Percentiles rank a stretch among this genome's conserved stretches.
Evolutionary conservation across 108 stramenopile genomes (phyloP).

Genomic region (Pelagomonas calceolata): DNA sequence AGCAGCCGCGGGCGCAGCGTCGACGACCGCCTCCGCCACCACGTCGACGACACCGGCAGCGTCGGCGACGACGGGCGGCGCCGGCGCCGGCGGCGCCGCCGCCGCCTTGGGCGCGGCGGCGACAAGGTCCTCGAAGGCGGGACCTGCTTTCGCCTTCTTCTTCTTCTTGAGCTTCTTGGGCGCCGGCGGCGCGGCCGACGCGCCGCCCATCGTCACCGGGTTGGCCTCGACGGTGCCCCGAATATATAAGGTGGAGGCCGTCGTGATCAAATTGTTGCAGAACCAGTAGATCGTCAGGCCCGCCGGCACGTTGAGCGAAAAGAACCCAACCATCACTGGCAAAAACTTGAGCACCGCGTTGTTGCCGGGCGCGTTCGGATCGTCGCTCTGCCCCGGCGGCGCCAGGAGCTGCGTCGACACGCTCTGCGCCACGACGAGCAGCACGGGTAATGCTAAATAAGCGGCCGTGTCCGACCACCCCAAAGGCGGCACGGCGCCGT

Average conservation of each 20-base stretch:
- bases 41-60: background rate
- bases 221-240: slow-evolving; percentile 42
- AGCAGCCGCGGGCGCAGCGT: background rate
- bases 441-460: slow-evolving; percentile 62
- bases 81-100: background rate
- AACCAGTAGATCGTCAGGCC: slow-evolving; percentile 91
- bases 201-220: background rate
- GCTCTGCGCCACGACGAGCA: slow-evolving; percentile 77
- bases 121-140: background rate
- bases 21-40: background rate
- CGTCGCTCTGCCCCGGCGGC: slow-evolving; percentile 53
- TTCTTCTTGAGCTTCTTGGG: background rate
- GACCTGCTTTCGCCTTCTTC: background rate
- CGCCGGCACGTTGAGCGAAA: slow-evolving; percentile 83
- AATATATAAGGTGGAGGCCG: slow-evolving; percentile 60
- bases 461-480: slow-evolving; percentile 84
- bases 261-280: slow-evolving; percentile 84
- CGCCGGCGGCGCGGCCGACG: background rate
- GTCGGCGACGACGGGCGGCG: background rate
- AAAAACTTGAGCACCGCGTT: slow-evolving; percentile 73
- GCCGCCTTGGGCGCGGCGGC: background rate
- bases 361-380: slow-evolving; percentile 43
- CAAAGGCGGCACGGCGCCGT: slow-evolving; percentile 44
- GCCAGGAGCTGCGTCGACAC: slow-evolving; percentile 73
- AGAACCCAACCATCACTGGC: slow-evolving; percentile 89